Evolutionary conservation across 2,329 filamentous ascomycete genomes (phyloP), one percentile per base, ranked within the genome.

Genomic region (Diaporthe ampelina): DNA sequence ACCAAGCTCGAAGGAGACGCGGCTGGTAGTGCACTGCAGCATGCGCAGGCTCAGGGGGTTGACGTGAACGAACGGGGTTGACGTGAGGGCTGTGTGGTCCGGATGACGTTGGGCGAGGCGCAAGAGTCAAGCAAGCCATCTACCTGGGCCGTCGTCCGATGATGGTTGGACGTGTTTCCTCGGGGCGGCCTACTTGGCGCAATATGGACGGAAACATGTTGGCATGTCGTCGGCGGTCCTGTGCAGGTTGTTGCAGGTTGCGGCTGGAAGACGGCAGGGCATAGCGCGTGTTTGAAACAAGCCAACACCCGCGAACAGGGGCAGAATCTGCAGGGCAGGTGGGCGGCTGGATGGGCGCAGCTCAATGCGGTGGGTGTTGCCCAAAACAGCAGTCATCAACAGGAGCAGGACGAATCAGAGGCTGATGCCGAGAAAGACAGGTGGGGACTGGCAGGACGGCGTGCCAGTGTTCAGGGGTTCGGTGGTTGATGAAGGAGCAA

Each of bases 201-300:
- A 57, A 52, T 72, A 50, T 67, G 54, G 70, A 43, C 43, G 54
- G 57, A 45, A 52, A 73, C 26, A 61, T 59, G 72, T 29, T 29
- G 40, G 21, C 56, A 54, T 72, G 52, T 72, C 61, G 61, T 50
- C 52, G 63, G 48, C 32, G 48, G 59, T 48, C 59, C 5, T 48
- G 11, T 65, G 40, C 59, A 43, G 59, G 40, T 58, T 43, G 67
- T 35, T 43, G 67, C 67, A 56, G 52, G 67, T 32, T 58, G 67
- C 50, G 67, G 63, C 63, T 70, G 67, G 26, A 56, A n/a, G 45
- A 52, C 70, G 50, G 70, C 58, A 61, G 13, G 57, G 72, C 56
- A 61, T 61, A 70, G 70, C 69, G 72, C 63, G 52, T 29, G 61
- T 68, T 73, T 75, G 71, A 74, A 75, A 75, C 71, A 67, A 59